phyloP scores from a whole-genome alignment of 2,329 filamentous ascomycete genomes.

The Fusarium coffeatum region DNA sequence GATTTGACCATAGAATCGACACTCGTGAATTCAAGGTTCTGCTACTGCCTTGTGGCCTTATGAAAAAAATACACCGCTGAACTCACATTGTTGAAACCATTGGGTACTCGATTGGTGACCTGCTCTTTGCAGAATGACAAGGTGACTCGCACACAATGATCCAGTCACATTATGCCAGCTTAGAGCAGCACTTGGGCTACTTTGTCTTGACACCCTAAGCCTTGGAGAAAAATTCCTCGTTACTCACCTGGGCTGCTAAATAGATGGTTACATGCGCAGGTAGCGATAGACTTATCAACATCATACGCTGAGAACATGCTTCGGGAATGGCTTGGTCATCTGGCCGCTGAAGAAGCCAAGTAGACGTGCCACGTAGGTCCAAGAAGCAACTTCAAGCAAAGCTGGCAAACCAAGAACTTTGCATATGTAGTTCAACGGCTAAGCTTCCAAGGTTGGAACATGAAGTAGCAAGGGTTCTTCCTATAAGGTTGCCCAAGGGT shows the following conservation, averaged over 20 bases:
- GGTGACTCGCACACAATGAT: background rate
- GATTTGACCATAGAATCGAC: no score
- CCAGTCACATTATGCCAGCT: background rate
- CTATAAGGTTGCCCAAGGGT: background rate
- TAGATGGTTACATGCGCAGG: background rate
- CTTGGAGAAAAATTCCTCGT: background rate
- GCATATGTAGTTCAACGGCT: conserved; percentile 2
- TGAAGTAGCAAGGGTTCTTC: background rate
- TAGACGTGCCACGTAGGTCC: background rate
- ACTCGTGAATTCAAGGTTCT: no score
- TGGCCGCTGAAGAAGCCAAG: background rate
- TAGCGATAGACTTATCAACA: no score
- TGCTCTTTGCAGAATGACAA: no score
- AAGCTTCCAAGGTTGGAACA: background rate
- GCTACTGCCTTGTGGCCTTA: no score
- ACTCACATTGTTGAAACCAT: no score
- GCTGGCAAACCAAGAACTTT: background rate
- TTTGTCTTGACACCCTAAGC: background rate
- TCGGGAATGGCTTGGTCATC: background rate
- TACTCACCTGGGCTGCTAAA: background rate
- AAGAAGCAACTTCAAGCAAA: background rate
- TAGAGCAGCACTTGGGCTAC: background rate
- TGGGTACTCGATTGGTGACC: no score
- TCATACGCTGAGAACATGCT: background rate
- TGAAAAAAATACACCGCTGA: no score